Evolutionary conservation across 441 rosid genomes (phyloP).

Genomic region (Erodium texanum): DNA sequence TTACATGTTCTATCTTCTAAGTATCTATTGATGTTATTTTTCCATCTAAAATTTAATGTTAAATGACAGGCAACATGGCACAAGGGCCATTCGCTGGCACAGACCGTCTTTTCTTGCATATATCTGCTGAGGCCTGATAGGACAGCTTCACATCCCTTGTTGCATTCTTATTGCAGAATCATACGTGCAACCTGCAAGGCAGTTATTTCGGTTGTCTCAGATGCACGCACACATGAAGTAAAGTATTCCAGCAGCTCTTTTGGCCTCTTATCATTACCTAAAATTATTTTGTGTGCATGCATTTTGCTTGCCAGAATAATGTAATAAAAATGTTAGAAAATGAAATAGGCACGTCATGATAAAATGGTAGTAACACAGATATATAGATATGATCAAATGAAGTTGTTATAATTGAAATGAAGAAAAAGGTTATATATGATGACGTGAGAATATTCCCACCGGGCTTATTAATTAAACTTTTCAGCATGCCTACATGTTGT

Average conservation of each 20-base stretch:
- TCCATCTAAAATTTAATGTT: constrained; percentile 20
- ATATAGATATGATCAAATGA: background rate
- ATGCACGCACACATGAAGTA: constrained; percentile 99
- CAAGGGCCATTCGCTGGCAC: constrained; percentile 95
- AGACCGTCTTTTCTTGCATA: constrained; percentile 92
- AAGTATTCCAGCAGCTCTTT: constrained; percentile 50
- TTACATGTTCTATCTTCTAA: background rate
- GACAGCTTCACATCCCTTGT: constrained; percentile 72
- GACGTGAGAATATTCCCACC: background rate
- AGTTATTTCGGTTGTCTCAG: constrained; percentile 83
- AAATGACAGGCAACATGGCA: constrained; percentile 96
- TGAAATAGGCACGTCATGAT: background rate
- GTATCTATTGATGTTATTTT: background rate
- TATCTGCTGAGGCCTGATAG: constrained; percentile 87
- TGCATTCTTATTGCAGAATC: constrained; percentile 86
- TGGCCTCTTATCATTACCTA: constrained; percentile 13
- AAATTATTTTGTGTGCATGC: no score
- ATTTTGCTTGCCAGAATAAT: background rate
- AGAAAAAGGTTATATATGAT: background rate
- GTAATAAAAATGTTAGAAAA: background rate
- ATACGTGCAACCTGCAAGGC: constrained; percentile 89
- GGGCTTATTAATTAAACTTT: background rate
- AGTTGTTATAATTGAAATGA: background rate
- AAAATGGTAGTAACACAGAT: background rate
- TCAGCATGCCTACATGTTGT: background rate